phyloP scores from a whole-genome alignment of 2,329 filamentous ascomycete genomes.

The Monilinia laxa region DNA sequence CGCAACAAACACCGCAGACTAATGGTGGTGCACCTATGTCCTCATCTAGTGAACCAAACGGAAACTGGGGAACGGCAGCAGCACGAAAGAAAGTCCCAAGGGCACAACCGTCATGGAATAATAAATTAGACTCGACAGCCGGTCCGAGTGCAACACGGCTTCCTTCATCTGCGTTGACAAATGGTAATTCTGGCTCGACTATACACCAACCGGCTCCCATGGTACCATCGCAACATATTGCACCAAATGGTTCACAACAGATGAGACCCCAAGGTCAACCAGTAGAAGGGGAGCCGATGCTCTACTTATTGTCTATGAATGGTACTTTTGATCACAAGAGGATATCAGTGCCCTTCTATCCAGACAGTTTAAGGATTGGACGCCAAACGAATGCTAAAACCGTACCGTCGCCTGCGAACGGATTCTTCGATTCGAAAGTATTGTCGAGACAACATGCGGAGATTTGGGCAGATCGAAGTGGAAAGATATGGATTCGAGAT shows the following conservation, averaged over 20 bases:
- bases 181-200: constrained; percentile 58
- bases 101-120: constrained; percentile 60
- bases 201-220: constrained; percentile 59
- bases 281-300: constrained; percentile 67
- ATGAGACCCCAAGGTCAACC: constrained; percentile 43
- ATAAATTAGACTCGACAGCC: constrained; percentile 64
- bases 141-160: constrained; percentile 58
- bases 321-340: constrained; percentile 97
- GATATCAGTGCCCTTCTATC: constrained; percentile 86
- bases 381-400: constrained; percentile 98
- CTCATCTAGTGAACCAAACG: constrained; percentile 30
- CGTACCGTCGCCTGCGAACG: constrained; percentile 83
- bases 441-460: constrained; percentile 94
- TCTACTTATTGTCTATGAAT: constrained; percentile 87
- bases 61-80: constrained; percentile 43
- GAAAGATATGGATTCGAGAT: constrained; percentile 94
- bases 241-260: constrained; percentile 56
- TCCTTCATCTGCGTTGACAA: constrained; percentile 60
- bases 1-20: constrained; percentile 58
- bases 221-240: constrained; percentile 67
- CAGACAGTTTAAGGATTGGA: constrained; percentile 92
- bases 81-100: constrained; percentile 50
- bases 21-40: constrained; percentile 58
- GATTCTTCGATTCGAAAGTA: constrained; percentile 97
- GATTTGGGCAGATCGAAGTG: constrained; percentile 81